Percentiles rank a stretch among this genome's conserved stretches.
Conservation (phyloP, 768 basidiomycete species). For the Podaxis mareebaensis region DNA sequence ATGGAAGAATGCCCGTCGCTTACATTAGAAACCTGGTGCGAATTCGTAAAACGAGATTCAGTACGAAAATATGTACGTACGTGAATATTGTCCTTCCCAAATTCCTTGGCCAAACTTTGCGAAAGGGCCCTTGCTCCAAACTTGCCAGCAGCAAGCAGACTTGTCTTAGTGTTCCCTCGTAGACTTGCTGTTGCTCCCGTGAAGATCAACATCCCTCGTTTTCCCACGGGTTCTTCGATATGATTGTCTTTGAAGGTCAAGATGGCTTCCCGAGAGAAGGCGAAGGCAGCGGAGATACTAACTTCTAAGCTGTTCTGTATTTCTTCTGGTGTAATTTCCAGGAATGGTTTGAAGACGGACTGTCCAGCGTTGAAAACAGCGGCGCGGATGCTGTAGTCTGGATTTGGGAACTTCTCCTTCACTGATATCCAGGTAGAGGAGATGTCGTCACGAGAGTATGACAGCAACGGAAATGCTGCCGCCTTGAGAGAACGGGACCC, state of each 20-base stretch:
- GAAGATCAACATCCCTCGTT: constrained; percentile 66
- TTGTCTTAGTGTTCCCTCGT: constrained; percentile 62
- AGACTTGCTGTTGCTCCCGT: constrained; percentile 72
- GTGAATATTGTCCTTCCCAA: constrained; percentile 73
- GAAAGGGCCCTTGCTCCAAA: constrained; percentile 61
- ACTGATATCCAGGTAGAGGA: constrained; percentile 48
- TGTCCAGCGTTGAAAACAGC: constrained; percentile 66
- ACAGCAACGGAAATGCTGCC: constrained; percentile 51
- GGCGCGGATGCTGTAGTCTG: constrained; percentile 52
- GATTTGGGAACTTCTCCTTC: constrained; percentile 45
- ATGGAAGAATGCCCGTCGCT: background rate
- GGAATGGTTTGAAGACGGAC: constrained; percentile 65
- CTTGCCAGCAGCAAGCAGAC: constrained; percentile 65
- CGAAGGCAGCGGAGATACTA: constrained; percentile 59
- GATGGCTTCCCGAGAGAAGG: constrained; percentile 64
- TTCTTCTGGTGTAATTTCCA: constrained; percentile 61
- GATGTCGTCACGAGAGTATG: constrained; percentile 53
- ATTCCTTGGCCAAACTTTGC: constrained; percentile 76
- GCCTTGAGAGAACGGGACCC: constrained; percentile 41
- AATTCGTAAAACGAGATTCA: background rate
- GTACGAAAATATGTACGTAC: constrained; percentile 56
- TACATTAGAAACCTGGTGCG: constrained; percentile 9
- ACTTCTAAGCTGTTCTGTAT: constrained; percentile 49
- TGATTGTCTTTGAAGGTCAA: constrained; percentile 60
- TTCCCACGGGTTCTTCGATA: constrained; percentile 47